These are phyloP conservation scores for Mortierella sp. DNA, from an alignment of 371 early-diverging fungal species.

Conservation along the genomic window DNA sequence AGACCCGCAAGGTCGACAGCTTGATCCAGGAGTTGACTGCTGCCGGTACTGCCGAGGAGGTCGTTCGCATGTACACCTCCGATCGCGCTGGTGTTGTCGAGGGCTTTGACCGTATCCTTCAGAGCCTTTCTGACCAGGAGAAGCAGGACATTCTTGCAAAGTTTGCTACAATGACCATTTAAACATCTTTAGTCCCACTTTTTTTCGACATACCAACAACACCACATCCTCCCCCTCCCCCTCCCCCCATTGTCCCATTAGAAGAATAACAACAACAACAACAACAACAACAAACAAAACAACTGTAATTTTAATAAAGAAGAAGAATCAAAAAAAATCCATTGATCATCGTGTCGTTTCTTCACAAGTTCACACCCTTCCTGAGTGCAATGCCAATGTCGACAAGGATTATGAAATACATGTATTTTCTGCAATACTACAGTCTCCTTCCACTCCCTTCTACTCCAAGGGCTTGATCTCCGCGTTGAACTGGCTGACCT, in stretches of 20 bases:
- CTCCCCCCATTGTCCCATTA: not conserved
- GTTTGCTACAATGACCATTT: conserved; percentile 42
- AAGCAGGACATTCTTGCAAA: conserved; percentile 52
- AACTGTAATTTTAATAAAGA: conserved; percentile 13
- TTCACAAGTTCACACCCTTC: not conserved
- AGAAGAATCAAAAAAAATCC: not conserved
- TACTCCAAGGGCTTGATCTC: conserved; percentile 56
- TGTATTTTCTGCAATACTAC: too few relatives aligned
- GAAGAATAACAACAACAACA: conserved; percentile 12
- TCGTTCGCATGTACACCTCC: conserved; percentile 47
- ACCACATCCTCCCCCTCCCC: too few relatives aligned
- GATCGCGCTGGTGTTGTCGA: conserved; percentile 57
- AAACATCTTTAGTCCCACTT: not conserved
- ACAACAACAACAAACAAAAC: conserved; percentile 6
- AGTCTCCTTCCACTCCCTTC: too few relatives aligned
- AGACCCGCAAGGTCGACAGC: conserved; percentile 62
- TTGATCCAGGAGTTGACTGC: conserved; percentile 62
- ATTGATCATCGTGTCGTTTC: too few relatives aligned
- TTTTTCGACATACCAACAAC: not conserved
- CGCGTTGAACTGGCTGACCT: conserved; percentile 51
- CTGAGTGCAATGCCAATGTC: not conserved
- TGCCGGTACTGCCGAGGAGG: conserved; percentile 50
- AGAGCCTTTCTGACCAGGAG: conserved; percentile 50
- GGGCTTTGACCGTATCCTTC: conserved; percentile 54
- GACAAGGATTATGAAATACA: not conserved